phyloP scores from a whole-genome alignment of 441 rosid species.

The Hura crepitans region DNA sequence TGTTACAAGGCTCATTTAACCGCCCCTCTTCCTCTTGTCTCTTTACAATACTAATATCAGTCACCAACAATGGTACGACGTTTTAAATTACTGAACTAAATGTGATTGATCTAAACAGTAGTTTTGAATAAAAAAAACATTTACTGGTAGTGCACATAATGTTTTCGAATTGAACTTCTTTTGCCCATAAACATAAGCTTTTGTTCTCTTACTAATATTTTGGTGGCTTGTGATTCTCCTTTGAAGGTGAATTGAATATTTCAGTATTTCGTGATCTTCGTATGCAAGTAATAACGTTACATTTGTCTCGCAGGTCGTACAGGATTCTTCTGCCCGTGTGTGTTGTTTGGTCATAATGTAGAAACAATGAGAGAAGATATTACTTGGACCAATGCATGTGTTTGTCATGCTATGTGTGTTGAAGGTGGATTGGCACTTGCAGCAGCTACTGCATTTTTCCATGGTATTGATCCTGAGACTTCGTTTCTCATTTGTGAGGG shows the following conservation, averaged over 20 bases:
- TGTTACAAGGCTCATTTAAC: no score
- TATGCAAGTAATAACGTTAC: neutral
- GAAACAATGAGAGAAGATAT: conserved; percentile 65
- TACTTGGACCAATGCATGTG: conserved; percentile 71
- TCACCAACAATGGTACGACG: no score
- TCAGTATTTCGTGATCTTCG: neutral
- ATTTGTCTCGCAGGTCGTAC: conserved; percentile 46
- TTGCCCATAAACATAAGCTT: no score
- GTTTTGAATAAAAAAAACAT: no score
- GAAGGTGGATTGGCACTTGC: conserved; percentile 84
- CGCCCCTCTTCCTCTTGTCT: no score
- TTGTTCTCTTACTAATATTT: neutral
- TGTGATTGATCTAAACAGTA: no score
- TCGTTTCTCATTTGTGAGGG: conserved; percentile 68
- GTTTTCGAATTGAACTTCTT: no score
- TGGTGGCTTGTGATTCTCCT: neutral
- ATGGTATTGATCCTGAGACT: conserved; percentile 75
- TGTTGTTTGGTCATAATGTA: conserved; percentile 70
- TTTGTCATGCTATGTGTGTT: conserved; percentile 74
- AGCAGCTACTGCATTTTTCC: conserved; percentile 52
- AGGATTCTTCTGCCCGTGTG: conserved; percentile 81
- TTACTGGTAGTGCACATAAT: no score
- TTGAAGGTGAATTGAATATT: neutral
- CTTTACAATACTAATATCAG: no score
- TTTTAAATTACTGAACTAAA: no score